A percentile compares a stretch with the other conserved stretches of the same genome.
Conservation (phyloP, 106 monocot genomes). For the Acorus calamus region DNA sequence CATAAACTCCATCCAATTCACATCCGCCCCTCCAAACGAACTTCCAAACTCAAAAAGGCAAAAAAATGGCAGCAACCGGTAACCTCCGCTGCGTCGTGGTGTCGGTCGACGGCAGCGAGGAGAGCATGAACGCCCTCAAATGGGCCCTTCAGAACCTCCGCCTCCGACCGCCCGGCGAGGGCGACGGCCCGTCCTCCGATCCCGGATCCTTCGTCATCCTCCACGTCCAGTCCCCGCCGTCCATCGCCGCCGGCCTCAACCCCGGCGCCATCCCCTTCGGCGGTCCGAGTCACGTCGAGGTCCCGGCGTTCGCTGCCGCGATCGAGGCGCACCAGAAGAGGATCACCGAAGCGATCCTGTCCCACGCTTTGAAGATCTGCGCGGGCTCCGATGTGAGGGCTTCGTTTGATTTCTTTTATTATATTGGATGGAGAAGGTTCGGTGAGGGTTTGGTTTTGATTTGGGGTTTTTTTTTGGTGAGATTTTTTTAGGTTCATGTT, state of each 20-base stretch:
- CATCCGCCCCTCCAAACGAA: too few species aligned
- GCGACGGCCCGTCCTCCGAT: slow-evolving; percentile 10
- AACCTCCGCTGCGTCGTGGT: slow-evolving; percentile 75
- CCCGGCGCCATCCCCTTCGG: slow-evolving; percentile 89
- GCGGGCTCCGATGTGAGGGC: slow-evolving; percentile 49
- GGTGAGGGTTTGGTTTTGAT: background rate
- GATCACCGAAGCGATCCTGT: slow-evolving; percentile 76
- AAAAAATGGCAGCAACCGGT: slow-evolving; percentile 17
- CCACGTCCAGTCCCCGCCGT: slow-evolving; percentile 74
- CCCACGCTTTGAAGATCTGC: slow-evolving; percentile 71
- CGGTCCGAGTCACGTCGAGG: slow-evolving; percentile 78
- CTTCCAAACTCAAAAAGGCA: too few species aligned
- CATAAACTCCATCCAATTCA: too few species aligned
- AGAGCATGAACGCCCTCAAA: slow-evolving; percentile 79
- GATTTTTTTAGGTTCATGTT: slow-evolving; percentile 35
- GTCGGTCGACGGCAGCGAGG: slow-evolving; percentile 83
- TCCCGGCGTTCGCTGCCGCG: slow-evolving; percentile 82
- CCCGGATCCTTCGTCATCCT: slow-evolving; percentile 51
- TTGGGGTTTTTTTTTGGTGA: background rate
- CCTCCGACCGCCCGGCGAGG: slow-evolving; percentile 20
- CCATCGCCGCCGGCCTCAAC: slow-evolving; percentile 66
- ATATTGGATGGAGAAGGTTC: background rate
- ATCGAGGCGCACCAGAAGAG: slow-evolving; percentile 87
- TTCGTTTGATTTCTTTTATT: background rate
- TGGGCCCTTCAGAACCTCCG: slow-evolving; percentile 86